Base-by-base conservation (phyloP, 768 basidiomycete genomes). In the Rhizopogon vinicolor region DNA sequence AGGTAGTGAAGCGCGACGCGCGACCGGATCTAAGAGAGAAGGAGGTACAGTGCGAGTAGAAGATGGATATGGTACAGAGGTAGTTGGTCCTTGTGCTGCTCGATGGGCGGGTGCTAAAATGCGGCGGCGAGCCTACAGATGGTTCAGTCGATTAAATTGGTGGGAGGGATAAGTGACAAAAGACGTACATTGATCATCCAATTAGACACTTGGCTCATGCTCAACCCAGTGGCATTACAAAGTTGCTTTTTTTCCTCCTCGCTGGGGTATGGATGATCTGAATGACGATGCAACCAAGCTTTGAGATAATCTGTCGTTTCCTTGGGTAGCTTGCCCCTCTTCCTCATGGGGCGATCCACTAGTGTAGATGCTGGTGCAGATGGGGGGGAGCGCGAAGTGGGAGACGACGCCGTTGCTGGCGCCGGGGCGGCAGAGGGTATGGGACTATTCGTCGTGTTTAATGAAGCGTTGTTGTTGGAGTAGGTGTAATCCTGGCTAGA, bases 171-270 rank as follows among this genome's bases (percentile, higher is more conserved):
- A 72, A 55, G 42, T 78, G 51, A 10, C 42, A 48, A 18, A 56
- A 14, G 13, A 73, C 82, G 51, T 53, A 82, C 91, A 63, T 93
- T 93, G 65, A 93, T 93, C 91, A 93, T 93, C 91, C 91, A 93
- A 68, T 93, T 93, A 51, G 89, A 91, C 0, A 93, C 89, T 70
- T 93, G 91, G 71, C 80, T 84, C 89, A 93, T 93, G 74, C 85
- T 89, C 59, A 93, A 74, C 25, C 89, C 89, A 1, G 91, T 93
- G 41, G 88, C 87, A 62, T 87, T 83, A 70, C 91, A 93, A 60
- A 93, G 74, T 67, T 89, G 87, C 65, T 92, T 92, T 74, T 93
- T 93, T 78, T 93, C 91, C 58, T 92, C 89, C 68, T 93, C 91
- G 62, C 84, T 86, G 33, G 91, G 91, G 68, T 93, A 93, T 25